Evolutionary conservation across 495 filamentous ascomycete genomes (phyloP), one percentile per base, ranked within the genome.

Genomic region (Neurospora terricola): DNA sequence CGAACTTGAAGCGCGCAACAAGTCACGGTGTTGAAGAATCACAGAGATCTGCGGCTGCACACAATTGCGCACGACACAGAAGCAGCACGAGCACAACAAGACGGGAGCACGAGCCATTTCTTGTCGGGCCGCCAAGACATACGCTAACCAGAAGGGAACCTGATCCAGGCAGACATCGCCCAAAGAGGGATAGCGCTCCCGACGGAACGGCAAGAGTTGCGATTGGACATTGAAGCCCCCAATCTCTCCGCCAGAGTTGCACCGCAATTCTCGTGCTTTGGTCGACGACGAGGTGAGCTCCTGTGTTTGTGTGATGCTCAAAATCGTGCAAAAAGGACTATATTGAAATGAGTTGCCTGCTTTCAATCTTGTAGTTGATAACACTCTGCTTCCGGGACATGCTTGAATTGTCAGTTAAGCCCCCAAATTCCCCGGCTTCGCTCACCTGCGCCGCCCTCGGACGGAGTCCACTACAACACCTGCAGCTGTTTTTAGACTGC

Each of bases 131-230:
- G 54, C 27, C 27, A 66, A 66, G 54, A 66, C 14, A 34, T 14
- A 34, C 12, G 14, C 54, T 66, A 8, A 10, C 54, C 54, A 66
- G 14, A 14, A 36, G 27, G 7, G 54, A 66, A 2, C 54, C 11
- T 66, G 54, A 6, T n/a, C 16, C 9, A 72, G 38, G 16, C n/a
- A 40, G n/a, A 74, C 27, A 38, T 38, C 5, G 39, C 75, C 21
- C 14, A 72, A 69, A 70, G 4, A 4, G 38, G 68, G 2, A 40
- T 76, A 72, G 75, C 43, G 70, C 34, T 48, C 69, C 75, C 75
- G 72, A 73, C 68, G 70, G 59, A 30, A 62, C 72, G 75, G 75
- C 45, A 74, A 42, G n/a, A 37, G 14, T 7, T 23, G 6, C 39
- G 36, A 72, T 74, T 76, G 72, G 72, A 18, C 30, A 7, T 14